Evolutionary conservation across 768 basidiomycete genomes (phyloP).

Genomic region (Amanita muscaria): DNA sequence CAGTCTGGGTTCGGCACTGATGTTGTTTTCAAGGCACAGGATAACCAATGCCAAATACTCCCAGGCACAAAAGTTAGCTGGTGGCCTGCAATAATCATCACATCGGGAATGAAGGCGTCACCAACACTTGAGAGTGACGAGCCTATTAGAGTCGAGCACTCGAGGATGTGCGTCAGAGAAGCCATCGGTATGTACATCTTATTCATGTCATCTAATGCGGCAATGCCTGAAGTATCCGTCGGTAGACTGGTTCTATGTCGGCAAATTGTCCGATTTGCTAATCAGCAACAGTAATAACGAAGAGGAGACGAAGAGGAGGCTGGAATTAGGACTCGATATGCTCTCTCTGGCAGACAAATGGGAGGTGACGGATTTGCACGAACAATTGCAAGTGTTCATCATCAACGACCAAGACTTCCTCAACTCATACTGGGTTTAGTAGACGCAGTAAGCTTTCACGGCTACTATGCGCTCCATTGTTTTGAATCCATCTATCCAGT

Average conservation of each 20-base stretch:
- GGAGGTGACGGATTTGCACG: conserved; percentile 4
- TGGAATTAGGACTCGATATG: conserved; percentile 9
- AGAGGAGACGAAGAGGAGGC: conserved; percentile 8
- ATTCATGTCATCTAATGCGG: neutral
- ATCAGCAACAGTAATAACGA: conserved; percentile 12
- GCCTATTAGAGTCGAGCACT: conserved; percentile 3
- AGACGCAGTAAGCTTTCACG: conserved; percentile 17
- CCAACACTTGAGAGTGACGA: neutral
- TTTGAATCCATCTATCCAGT: conserved; percentile 14
- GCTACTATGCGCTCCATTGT: neutral
- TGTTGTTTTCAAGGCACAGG: conserved; percentile 23
- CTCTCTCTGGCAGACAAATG: conserved; percentile 8
- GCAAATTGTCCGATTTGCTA: conserved; percentile 17
- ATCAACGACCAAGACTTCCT: conserved; percentile 17
- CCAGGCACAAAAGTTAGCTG: conserved; percentile 32
- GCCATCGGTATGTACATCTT: neutral
- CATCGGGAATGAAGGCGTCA: conserved; percentile 13
- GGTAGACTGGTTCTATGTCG: conserved; percentile 6
- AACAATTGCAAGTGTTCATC: conserved; percentile 8
- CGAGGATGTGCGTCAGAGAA: conserved; percentile 16
- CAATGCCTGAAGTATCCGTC: too few relatives aligned
- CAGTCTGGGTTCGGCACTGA: conserved; percentile 24
- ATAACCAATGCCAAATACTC: conserved; percentile 17
- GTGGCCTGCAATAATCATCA: conserved; percentile 26
- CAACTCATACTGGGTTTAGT: conserved; percentile 20